A percentile compares a stretch with the other conserved stretches of the same genome.
These are phyloP conservation scores for Dendryphion nanum DNA, from an alignment of 2,329 filamentous ascomycete genomes.

Conservation along the genomic window DNA sequence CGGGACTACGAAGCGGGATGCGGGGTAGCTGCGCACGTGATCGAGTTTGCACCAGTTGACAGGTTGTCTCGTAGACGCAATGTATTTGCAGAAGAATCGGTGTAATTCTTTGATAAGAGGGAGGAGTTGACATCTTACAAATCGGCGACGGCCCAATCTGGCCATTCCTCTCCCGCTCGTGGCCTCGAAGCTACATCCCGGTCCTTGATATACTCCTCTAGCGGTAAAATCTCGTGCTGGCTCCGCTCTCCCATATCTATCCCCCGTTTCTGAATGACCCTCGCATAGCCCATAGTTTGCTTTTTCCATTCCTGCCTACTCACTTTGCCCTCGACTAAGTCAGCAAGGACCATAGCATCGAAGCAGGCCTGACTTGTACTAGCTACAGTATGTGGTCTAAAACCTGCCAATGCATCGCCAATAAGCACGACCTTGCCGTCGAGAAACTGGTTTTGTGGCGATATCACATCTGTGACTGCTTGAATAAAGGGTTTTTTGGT, in stretches of 20 bases:
- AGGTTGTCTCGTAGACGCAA: neutral
- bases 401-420: slow-evolving; percentile 48
- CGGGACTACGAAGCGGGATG: neutral
- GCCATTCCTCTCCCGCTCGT: slow-evolving; percentile 7
- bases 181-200: slow-evolving; percentile 13
- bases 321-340: slow-evolving; percentile 41
- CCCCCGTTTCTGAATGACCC: slow-evolving; percentile 37
- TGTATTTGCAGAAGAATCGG: neutral
- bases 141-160: slow-evolving; percentile 1
- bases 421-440: slow-evolving; percentile 46
- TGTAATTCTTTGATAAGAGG: neutral
- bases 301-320: slow-evolving; percentile 35
- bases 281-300: slow-evolving; percentile 37
- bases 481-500: slow-evolving; percentile 47
- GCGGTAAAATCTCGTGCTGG: slow-evolving; percentile 36
- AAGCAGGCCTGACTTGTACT: slow-evolving; percentile 50
- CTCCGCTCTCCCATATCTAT: slow-evolving; percentile 42
- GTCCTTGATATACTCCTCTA: slow-evolving; percentile 43
- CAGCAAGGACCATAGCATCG: slow-evolving; percentile 43
- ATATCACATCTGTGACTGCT: slow-evolving; percentile 45
- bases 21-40: neutral
- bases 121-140: neutral
- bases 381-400: slow-evolving; percentile 48
- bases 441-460: slow-evolving; percentile 37
- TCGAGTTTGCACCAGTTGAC: neutral